These are phyloP conservation scores for Diplodia corticola DNA, from an alignment of 2,329 filamentous ascomycete species.

Conservation along the genomic window DNA sequence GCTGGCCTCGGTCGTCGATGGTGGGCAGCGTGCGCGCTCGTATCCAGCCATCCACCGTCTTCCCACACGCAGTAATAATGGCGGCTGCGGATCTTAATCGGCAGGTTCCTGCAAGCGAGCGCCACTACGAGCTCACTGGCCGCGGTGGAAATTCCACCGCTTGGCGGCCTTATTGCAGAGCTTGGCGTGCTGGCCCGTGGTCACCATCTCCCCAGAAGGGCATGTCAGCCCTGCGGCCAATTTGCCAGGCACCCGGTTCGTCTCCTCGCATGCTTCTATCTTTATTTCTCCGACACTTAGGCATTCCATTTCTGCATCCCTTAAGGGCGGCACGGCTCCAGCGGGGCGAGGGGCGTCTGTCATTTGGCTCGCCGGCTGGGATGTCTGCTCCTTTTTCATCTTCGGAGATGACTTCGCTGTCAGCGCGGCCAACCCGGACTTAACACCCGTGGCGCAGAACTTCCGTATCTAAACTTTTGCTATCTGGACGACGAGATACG, in stretches of 20 bases:
- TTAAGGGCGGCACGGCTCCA: too few relatives aligned
- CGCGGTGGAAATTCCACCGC: background rate
- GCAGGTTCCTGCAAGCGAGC: background rate
- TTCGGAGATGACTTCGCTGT: background rate
- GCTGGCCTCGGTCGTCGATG: background rate
- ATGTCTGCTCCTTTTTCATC: background rate
- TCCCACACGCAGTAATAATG: background rate
- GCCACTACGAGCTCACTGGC: constrained; percentile 6
- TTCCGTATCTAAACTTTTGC: background rate
- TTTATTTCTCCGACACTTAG: background rate
- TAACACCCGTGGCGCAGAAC: background rate
- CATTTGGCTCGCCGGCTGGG: background rate
- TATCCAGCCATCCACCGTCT: constrained; percentile 6
- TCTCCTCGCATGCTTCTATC: background rate
- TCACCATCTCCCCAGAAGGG: constrained; percentile 9
- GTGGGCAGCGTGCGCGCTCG: background rate
- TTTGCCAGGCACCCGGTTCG: constrained; percentile 4
- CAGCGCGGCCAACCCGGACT: background rate
- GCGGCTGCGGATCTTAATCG: constrained; percentile 10
- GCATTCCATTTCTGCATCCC: too few relatives aligned
- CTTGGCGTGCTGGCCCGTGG: constrained; percentile 7
- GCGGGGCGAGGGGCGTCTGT: too few relatives aligned
- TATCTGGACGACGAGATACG: too few relatives aligned
- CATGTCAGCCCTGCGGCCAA: background rate
- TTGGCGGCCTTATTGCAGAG: constrained; percentile 8